Evolutionary conservation across 257 asterid genomes (phyloP), one percentile per base, ranked within the genome.

Genomic region (Striga asiatica): DNA sequence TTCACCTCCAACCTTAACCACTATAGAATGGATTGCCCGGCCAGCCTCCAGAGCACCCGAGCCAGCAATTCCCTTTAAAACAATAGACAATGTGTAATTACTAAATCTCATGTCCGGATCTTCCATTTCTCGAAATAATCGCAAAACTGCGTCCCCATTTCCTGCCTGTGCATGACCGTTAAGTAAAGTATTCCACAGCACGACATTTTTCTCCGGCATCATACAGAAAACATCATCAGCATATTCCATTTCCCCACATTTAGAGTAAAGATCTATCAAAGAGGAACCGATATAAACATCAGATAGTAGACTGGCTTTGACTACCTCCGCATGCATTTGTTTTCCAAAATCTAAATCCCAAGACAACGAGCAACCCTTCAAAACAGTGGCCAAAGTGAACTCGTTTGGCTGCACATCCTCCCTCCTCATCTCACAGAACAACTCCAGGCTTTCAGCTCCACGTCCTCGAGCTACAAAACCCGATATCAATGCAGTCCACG

Each of bases 131-230:
- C 64, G 47, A 54, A 80, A 88, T 73, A 82, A 61, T 18, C 61
- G 69, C 49, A 80, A 66, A 49, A 80, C 93, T 60, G 77, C 80
- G 58, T 75, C 76, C 41, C 89, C 95, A 48, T 80, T 49, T 4
- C 94, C 94, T 47, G 50, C 65, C 53, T 80, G 76, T 9, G 93
- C 94, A 83, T 82, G 79, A 52, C 95, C 97, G 63, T 81, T 85
- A 56, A 88, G 83, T 71, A 88, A 67, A 54, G 78, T 70, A 67
- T 81, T 85, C 95, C 97, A 88, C 18, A 84, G 72, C 11, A 85
- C 95, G 12, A 56, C 79, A 69, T 83, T 88, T 59, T 70, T 78
- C 67, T 75, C 74, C 2, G 97, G 92, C 81, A 88, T 77, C 67
- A 58, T 48, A 74, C 61, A 62, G 34, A 88, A 88, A 47, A 85